Evolutionary conservation across 352 stramenopile genomes (phyloP).

Genomic region (Thraustochytrium sp.): DNA sequence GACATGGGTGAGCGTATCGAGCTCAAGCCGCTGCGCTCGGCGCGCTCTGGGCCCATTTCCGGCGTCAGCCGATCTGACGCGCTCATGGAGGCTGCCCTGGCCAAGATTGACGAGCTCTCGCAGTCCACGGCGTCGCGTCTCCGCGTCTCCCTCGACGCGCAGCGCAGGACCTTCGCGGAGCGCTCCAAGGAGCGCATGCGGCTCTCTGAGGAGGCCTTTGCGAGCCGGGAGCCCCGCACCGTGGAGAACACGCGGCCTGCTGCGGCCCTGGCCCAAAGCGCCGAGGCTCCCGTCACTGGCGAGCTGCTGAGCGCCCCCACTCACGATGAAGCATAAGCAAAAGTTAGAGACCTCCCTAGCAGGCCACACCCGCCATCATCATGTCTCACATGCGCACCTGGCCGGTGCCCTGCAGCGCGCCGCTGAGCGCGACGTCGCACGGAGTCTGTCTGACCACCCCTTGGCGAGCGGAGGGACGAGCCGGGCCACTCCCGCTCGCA

Average conservation of each 20-base stretch:
- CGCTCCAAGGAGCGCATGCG: background rate
- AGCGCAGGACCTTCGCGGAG: background rate
- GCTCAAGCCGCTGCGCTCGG: background rate
- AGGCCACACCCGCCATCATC: too few relatives aligned
- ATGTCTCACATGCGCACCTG: too few relatives aligned
- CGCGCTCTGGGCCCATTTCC: background rate
- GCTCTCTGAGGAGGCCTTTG: background rate
- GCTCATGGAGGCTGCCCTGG: background rate
- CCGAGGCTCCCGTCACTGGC: too few relatives aligned
- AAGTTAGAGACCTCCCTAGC: too few relatives aligned
- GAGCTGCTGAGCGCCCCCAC: too few relatives aligned
- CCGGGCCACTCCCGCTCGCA: too few relatives aligned
- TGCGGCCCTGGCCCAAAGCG: background rate
- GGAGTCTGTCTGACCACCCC: too few relatives aligned
- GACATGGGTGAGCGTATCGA: background rate
- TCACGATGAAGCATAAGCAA: too few relatives aligned
- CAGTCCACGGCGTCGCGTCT: background rate
- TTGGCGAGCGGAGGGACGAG: too few relatives aligned
- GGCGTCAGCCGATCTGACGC: background rate
- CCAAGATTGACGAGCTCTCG: background rate
- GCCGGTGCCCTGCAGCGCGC: too few relatives aligned
- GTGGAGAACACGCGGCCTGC: constrained; percentile 10
- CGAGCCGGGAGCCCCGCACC: background rate
- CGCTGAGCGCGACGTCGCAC: too few relatives aligned
- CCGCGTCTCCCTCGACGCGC: background rate